A percentile compares a stretch with the other conserved stretches of the same genome.
Evolutionary conservation across 164 flowering plant genomes (phyloP).

Genomic region (Stephania cephalantha): DNA sequence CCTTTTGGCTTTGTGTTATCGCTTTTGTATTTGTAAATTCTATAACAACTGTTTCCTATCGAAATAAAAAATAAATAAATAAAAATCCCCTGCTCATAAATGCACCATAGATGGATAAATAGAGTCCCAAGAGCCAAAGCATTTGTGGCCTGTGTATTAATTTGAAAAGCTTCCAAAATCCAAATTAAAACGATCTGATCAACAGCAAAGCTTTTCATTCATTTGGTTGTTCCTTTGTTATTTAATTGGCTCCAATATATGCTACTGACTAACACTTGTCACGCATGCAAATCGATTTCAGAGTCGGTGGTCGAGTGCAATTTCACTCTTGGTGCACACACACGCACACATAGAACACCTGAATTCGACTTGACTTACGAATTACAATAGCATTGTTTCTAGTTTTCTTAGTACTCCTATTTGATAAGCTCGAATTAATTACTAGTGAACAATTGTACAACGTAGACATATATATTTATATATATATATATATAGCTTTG

Average conservation of each 20-base stretch:
- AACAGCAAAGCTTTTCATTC: not conserved
- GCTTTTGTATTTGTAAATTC: too few relatives aligned
- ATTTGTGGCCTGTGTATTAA: not conserved
- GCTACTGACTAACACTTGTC: not conserved
- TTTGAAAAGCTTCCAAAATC: not conserved
- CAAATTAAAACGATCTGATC: not conserved
- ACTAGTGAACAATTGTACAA: too few relatives aligned
- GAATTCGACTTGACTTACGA: too few relatives aligned
- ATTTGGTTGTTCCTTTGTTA: not conserved
- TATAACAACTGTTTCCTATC: too few relatives aligned
- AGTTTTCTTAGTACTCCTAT: not conserved
- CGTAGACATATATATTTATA: too few relatives aligned
- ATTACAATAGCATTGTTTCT: not conserved
- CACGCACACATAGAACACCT: too few relatives aligned
- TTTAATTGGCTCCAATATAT: not conserved
- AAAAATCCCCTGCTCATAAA: too few relatives aligned
- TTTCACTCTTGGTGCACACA: too few relatives aligned
- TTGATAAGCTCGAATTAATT: too few relatives aligned
- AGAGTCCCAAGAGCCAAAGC: not conserved
- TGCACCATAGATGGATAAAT: too few relatives aligned
- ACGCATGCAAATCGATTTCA: not conserved
- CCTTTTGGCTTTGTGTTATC: too few relatives aligned
- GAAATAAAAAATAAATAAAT: too few relatives aligned
- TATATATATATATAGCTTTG: not conserved
- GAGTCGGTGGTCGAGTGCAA: not conserved